phyloP scores from a whole-genome alignment of 768 basidiomycete species.

The Hygrophoropsis aurantiaca region DNA sequence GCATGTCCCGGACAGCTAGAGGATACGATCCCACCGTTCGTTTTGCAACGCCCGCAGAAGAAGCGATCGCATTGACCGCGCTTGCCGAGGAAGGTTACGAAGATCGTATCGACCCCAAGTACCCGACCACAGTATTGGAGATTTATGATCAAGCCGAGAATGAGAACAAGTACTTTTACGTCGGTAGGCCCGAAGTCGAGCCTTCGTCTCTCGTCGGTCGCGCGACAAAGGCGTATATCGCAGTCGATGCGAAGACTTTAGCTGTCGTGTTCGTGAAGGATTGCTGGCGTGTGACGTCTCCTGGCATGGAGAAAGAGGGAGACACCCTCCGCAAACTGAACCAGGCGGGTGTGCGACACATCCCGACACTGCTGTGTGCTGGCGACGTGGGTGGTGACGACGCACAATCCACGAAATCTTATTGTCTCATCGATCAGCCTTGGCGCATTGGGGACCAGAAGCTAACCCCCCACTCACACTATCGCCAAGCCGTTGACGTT shows the following conservation, averaged over 20 bases:
- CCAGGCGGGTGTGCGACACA: background rate
- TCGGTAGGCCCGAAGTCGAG: background rate
- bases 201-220: background rate
- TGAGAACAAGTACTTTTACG: background rate
- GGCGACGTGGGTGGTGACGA: background rate
- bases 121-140: no score
- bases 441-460: no score
- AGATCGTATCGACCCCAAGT: no score
- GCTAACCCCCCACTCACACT: background rate
- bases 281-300: background rate
- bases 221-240: background rate
- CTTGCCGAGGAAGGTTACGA: no score
- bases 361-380: background rate
- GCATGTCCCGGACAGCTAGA: background rate
- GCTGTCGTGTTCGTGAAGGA: conserved; percentile 3
- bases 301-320: conserved; percentile 1
- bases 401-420: background rate
- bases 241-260: background rate
- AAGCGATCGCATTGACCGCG: no score
- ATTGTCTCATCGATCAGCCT: no score
- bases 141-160: no score
- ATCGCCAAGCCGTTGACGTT: background rate
- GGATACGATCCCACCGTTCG: background rate
- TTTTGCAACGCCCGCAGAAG: no score
- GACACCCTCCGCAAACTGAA: background rate